Evolutionary conservation across 1,139 yeast species (phyloP).

Genomic region (Magnusiomyces paraingens): DNA sequence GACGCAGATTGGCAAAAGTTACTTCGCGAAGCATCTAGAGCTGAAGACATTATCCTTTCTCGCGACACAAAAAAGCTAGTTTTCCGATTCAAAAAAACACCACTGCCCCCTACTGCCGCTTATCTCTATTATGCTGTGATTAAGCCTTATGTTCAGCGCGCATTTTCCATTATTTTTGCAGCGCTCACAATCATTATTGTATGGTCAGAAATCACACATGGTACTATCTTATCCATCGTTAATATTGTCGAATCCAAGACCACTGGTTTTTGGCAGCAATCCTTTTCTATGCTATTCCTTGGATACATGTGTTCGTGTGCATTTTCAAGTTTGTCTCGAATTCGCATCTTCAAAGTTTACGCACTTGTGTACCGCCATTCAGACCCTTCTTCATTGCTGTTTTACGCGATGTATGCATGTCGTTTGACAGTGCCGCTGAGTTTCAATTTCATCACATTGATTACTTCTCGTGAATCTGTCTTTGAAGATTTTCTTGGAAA

Average conservation of each 20-base stretch:
- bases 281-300: slow-evolving; percentile 42
- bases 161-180: slow-evolving; percentile 38
- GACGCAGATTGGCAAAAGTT: slow-evolving; percentile 38
- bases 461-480: slow-evolving; percentile 43
- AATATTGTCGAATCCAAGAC: slow-evolving; percentile 41
- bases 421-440: slow-evolving; percentile 77
- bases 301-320: slow-evolving; percentile 65
- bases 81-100: slow-evolving; percentile 29
- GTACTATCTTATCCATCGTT: slow-evolving; percentile 57
- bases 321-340: slow-evolving; percentile 56
- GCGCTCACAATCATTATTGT: slow-evolving; percentile 49
- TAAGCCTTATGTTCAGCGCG: slow-evolving; percentile 43
- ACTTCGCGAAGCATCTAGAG: slow-evolving; percentile 34
- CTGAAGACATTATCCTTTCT: slow-evolving; percentile 30
- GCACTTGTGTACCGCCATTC: slow-evolving; percentile 62
- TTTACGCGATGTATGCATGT: slow-evolving; percentile 75
- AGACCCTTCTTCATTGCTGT: slow-evolving; percentile 68
- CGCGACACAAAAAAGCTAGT: slow-evolving; percentile 19
- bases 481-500: slow-evolving; percentile 58
- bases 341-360: slow-evolving; percentile 68
- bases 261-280: slow-evolving; percentile 32
- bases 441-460: slow-evolving; percentile 67
- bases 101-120: slow-evolving; percentile 36
- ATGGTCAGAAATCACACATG: slow-evolving; percentile 71
- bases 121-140: slow-evolving; percentile 39